Conservation (phyloP, 2,329 filamentous ascomycete species). For the Sordariomycetes sp. region DNA sequence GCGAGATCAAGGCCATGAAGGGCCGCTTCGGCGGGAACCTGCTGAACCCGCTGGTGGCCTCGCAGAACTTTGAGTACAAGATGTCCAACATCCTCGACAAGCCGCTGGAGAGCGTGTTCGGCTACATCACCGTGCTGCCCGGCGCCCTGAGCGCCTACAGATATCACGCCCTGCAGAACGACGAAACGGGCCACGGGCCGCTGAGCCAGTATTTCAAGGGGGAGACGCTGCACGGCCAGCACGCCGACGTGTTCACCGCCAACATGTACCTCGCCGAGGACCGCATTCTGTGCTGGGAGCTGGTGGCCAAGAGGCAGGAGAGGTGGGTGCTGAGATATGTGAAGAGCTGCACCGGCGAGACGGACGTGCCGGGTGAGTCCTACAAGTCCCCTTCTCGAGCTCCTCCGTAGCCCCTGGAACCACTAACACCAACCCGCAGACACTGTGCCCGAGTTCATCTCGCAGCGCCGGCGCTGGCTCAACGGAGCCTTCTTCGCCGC, state of each 20-base stretch:
- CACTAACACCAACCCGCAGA: constrained; percentile 41
- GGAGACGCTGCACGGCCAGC: constrained; percentile 89
- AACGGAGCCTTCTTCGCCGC: constrained; percentile 98
- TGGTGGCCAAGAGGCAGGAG: constrained; percentile 90
- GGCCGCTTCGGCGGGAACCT: constrained; percentile 74
- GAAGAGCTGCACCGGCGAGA: constrained; percentile 91
- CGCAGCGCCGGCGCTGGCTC: constrained; percentile 89
- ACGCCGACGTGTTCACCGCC: constrained; percentile 93
- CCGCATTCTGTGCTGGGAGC: constrained; percentile 85
- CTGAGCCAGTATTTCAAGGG: constrained; percentile 99
- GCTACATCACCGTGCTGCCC: constrained; percentile 93
- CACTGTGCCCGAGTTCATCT: constrained; percentile 90
- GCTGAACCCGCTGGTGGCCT: constrained; percentile 88
- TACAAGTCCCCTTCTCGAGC: constrained; percentile 8
- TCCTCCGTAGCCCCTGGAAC: neutral
- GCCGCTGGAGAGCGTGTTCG: constrained; percentile 91
- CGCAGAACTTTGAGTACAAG: constrained; percentile 99
- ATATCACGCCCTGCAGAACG: constrained; percentile 92
- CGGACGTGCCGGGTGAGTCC: constrained; percentile 80
- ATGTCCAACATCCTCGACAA: constrained; percentile 99
- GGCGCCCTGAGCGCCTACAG: constrained; percentile 92
- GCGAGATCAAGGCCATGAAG: constrained; percentile 96
- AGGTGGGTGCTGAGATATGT: constrained; percentile 98
- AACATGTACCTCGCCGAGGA: constrained; percentile 94
- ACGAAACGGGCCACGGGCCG: constrained; percentile 88